Percentiles rank a stretch among this genome's conserved stretches.
phyloP scores from a whole-genome alignment of 2,329 filamentous ascomycete genomes.

The Aspergillus transmontanensis region DNA sequence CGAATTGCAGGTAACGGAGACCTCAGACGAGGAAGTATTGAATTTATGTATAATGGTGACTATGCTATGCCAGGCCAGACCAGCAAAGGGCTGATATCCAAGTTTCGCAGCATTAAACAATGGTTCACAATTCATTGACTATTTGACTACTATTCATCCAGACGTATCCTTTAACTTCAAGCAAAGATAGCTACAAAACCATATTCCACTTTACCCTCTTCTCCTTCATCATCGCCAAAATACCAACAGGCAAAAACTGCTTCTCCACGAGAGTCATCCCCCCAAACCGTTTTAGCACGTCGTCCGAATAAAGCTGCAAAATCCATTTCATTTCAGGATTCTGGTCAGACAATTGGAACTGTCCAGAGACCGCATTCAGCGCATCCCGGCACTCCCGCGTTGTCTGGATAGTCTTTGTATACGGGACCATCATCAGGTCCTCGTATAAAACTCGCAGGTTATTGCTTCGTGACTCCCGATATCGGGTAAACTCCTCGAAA shows the following conservation, averaged over 20 bases:
- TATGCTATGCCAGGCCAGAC: not conserved
- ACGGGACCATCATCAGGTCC: constrained; percentile 28
- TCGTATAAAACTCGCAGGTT: constrained; percentile 27
- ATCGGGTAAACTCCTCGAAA: constrained; percentile 39
- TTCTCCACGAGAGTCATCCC: constrained; percentile 43
- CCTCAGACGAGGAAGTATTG: not conserved
- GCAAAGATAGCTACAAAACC: constrained; percentile 31
- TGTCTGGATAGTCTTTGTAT: constrained; percentile 12
- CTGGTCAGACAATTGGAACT: not conserved
- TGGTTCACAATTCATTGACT: not conserved
- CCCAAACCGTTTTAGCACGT: constrained; percentile 38
- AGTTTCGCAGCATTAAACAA: not conserved
- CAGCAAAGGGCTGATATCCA: not conserved
- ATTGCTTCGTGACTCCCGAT: constrained; percentile 28
- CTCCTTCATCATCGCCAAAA: constrained; percentile 44
- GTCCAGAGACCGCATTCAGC: constrained; percentile 15
- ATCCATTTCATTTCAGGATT: constrained; percentile 32
- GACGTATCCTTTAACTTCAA: not conserved
- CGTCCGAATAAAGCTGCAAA: constrained; percentile 38
- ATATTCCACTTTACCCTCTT: constrained; percentile 48
- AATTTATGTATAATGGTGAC: not conserved
- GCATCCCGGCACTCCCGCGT: constrained; percentile 28
- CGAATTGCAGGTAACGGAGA: not conserved
- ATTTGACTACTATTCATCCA: not conserved
- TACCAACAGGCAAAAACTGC: constrained; percentile 42